These are phyloP conservation scores for Fusarium duplospermum DNA, from an alignment of 2,329 filamentous ascomycete species.

Conservation along the genomic window DNA sequence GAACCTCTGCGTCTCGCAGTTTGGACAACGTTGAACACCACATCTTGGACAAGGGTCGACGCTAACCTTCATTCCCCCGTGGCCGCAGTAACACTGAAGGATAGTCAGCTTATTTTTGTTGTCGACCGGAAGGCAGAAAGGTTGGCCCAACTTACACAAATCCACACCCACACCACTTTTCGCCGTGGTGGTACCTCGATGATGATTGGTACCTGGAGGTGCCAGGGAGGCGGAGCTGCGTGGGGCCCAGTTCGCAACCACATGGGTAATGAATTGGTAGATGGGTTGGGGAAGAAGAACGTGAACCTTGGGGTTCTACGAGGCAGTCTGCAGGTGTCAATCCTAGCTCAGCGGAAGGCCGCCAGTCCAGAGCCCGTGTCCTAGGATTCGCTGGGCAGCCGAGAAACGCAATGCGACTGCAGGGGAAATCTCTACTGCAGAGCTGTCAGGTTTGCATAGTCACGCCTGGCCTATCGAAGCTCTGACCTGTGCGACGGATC, in stretches of 20 bases:
- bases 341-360: too few relatives aligned
- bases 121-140: neutral
- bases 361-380: too few relatives aligned
- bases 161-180: neutral
- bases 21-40: accelerated
- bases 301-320: neutral
- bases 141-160: neutral
- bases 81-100: neutral
- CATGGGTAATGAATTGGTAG: neutral
- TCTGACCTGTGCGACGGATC: too few relatives aligned
- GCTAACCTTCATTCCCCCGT: neutral
- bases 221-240: neutral
- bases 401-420: too few relatives aligned
- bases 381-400: too few relatives aligned
- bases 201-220: neutral
- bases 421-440: too few relatives aligned
- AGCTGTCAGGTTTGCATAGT: too few relatives aligned
- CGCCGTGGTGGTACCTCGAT: neutral
- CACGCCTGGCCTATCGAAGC: too few relatives aligned
- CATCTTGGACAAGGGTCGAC: neutral
- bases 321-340: neutral
- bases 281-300: neutral
- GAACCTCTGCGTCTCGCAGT: neutral
- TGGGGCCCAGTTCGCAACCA: neutral
- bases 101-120: neutral